Evolutionary conservation across 2,329 filamentous ascomycete genomes (phyloP).

Genomic region (Aspergillus cejpii): DNA sequence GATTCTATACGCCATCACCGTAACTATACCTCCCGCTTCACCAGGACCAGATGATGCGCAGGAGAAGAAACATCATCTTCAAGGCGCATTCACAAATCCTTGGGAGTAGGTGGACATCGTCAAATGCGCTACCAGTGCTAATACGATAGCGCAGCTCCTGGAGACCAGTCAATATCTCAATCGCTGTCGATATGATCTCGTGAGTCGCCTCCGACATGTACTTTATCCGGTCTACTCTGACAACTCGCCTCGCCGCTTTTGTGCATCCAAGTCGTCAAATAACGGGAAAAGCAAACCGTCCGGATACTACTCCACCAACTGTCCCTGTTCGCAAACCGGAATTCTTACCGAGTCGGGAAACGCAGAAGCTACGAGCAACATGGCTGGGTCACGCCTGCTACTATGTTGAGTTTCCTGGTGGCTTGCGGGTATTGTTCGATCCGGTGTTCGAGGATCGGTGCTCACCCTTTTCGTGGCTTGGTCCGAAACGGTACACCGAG

Average conservation of each 20-base stretch:
- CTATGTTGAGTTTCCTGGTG: conserved; percentile 80
- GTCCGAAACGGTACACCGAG: conserved; percentile 71
- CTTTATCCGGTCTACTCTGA: neutral
- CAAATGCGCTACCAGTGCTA: neutral
- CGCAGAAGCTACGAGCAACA: conserved; percentile 65
- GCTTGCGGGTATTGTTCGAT: conserved; percentile 83
- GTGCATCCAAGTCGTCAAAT: conserved; percentile 36
- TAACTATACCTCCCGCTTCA: conserved; percentile 31
- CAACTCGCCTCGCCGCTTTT: neutral
- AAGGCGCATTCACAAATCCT: conserved; percentile 39
- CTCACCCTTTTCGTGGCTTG: conserved; percentile 63
- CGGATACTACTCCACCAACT: conserved; percentile 59
- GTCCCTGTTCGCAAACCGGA: conserved; percentile 60
- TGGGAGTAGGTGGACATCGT: conserved; percentile 34
- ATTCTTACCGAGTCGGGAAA: conserved; percentile 58
- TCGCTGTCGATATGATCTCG: conserved; percentile 8
- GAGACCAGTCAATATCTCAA: conserved; percentile 6
- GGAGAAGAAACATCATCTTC: conserved; percentile 37
- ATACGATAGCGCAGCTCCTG: conserved; percentile 18
- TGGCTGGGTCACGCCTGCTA: conserved; percentile 96
- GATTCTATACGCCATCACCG: conserved; percentile 38
- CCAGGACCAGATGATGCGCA: conserved; percentile 36
- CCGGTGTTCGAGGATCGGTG: conserved; percentile 88
- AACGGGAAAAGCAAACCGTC: conserved; percentile 47
- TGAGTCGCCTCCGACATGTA: conserved; percentile 8